A percentile compares a stretch with the other conserved stretches of the same genome.
Conservation (phyloP, 176 grass and related monocot species). For the Oropetium thomaeum region DNA sequence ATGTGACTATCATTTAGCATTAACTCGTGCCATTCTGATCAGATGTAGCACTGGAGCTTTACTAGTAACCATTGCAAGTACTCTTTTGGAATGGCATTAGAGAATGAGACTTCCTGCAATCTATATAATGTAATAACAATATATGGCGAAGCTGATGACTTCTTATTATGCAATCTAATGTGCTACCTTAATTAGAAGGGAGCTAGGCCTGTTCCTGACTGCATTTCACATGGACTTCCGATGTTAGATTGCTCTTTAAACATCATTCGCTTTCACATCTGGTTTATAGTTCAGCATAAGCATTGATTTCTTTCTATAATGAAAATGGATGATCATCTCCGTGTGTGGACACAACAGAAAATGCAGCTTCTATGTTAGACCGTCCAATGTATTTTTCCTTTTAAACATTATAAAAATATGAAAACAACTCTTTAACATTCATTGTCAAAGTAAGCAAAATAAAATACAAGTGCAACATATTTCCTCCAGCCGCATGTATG, state of each 20-base stretch:
- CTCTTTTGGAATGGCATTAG: not conserved
- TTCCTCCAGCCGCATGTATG: too few relatives aligned
- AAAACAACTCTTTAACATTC: too few relatives aligned
- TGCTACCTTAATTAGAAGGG: not conserved
- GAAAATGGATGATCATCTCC: too few relatives aligned
- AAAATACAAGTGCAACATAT: too few relatives aligned
- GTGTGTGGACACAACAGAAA: too few relatives aligned
- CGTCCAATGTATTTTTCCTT: too few relatives aligned
- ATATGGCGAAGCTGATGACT: not conserved
- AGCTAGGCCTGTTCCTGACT: not conserved
- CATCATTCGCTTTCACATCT: not conserved
- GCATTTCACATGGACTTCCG: not conserved
- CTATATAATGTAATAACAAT: not conserved
- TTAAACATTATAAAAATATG: too few relatives aligned
- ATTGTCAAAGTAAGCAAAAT: too few relatives aligned
- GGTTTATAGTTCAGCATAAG: not conserved
- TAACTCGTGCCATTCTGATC: not conserved
- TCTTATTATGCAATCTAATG: not conserved
- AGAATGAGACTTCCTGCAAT: not conserved
- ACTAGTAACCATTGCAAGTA: not conserved
- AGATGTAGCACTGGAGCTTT: not conserved
- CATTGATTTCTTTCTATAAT: not conserved
- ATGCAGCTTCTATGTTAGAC: too few relatives aligned
- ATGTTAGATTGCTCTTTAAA: not conserved
- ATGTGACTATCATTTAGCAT: not conserved